Evolutionary conservation across 2,329 filamentous ascomycete species (phyloP).

Genomic region (Fusarium sp.): DNA sequence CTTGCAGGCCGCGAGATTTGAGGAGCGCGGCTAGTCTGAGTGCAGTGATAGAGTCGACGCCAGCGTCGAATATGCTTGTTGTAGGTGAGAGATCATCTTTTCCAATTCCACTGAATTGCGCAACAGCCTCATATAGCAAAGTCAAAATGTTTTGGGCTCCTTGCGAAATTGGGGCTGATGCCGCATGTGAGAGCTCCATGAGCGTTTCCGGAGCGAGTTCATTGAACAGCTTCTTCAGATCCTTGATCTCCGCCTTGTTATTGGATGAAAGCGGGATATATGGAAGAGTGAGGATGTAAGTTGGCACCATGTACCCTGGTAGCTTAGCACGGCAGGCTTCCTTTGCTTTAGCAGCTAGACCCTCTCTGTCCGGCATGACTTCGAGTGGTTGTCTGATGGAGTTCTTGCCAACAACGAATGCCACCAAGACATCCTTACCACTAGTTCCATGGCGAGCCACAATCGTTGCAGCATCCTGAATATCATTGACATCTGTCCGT

Average conservation of each 20-base stretch:
- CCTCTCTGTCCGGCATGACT: constrained; percentile 48
- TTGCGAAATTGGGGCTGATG: constrained; percentile 43
- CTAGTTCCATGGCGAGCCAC: constrained; percentile 77
- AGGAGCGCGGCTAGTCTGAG: constrained; percentile 76
- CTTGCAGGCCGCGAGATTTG: constrained; percentile 69
- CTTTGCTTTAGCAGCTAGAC: constrained; percentile 61
- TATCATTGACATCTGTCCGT: constrained; percentile 64
- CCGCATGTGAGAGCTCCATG: constrained; percentile 62
- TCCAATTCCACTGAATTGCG: constrained; percentile 62
- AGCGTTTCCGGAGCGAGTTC: constrained; percentile 70
- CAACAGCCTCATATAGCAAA: constrained; percentile 66
- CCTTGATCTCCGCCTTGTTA: constrained; percentile 86
- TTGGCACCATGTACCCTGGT: constrained; percentile 91
- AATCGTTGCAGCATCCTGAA: constrained; percentile 80
- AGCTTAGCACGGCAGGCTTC: constrained; percentile 76
- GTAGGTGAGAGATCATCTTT: constrained; percentile 59
- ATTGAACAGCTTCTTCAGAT: constrained; percentile 74
- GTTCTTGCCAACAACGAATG: constrained; percentile 68
- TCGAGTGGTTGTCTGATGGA: constrained; percentile 24
- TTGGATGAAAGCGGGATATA: constrained; percentile 85
- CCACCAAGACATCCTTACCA: constrained; percentile 84
- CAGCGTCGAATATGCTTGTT: constrained; percentile 85
- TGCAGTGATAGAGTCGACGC: constrained; percentile 88
- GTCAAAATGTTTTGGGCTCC: constrained; percentile 55
- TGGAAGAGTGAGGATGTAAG: constrained; percentile 79